These are phyloP conservation scores for Sambucus nigra DNA, from an alignment of 129 eudicot species.

Conservation along the genomic window DNA sequence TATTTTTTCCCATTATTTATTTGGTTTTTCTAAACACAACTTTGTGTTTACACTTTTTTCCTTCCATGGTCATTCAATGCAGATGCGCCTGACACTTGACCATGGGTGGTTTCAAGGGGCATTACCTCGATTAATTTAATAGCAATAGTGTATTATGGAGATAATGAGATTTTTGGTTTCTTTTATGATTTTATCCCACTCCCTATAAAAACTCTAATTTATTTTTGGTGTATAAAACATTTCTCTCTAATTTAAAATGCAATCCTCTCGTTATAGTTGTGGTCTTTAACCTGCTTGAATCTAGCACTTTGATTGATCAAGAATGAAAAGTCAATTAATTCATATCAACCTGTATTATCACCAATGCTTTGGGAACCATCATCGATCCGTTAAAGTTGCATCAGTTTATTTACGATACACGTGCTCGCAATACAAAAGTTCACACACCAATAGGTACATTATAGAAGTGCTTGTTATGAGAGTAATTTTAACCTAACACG, in stretches of 20 bases:
- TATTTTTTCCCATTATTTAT: no score
- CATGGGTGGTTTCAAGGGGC: conserved; percentile 22
- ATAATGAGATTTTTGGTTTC: conserved; percentile 37
- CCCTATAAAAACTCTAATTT: neutral
- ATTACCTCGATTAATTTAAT: conserved; percentile 21
- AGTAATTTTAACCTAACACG: no score
- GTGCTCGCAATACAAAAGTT: neutral
- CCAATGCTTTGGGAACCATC: neutral
- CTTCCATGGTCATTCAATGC: conserved; percentile 29
- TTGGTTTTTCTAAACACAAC: no score
- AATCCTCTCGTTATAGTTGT: conserved; percentile 20
- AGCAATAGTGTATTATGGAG: conserved; percentile 40
- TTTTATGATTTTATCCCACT: neutral
- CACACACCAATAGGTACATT: neutral
- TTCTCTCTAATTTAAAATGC: neutral
- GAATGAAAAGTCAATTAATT: neutral
- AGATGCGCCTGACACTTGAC: conserved; percentile 12
- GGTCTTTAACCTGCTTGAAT: conserved; percentile 34
- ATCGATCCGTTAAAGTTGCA: neutral
- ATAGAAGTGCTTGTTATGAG: no score
- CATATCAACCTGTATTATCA: neutral
- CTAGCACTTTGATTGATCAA: conserved; percentile 35
- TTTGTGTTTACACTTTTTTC: no score
- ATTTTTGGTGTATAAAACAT: neutral
- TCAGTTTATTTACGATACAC: neutral